A percentile compares a stretch with the other conserved stretches of the same genome.
These are phyloP conservation scores for Geotrichum macrosporum DNA, from an alignment of 1,139 yeast genomes.

Conservation along the genomic window DNA sequence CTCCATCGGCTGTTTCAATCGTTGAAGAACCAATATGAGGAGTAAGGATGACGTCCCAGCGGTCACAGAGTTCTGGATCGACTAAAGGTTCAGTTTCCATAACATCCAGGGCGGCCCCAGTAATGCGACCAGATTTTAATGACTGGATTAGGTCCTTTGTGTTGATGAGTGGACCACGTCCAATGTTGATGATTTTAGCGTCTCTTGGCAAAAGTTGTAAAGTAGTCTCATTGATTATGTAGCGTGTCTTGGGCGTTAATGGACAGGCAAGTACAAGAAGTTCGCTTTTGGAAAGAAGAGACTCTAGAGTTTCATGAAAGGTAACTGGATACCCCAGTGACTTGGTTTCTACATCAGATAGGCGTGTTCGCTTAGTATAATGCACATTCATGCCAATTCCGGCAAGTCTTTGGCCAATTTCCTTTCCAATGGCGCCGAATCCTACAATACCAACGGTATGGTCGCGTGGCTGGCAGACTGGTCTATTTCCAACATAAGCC, in stretches of 20 bases:
- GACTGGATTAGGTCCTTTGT: conserved; percentile 59
- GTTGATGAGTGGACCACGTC: conserved; percentile 70
- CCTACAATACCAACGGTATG: conserved; percentile 68
- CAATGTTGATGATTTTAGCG: conserved; percentile 68
- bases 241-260: conserved; percentile 53
- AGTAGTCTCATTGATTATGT: conserved; percentile 50
- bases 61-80: conserved; percentile 48
- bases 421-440: conserved; percentile 71
- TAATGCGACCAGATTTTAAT: conserved; percentile 64
- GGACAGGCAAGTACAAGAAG: conserved; percentile 67
- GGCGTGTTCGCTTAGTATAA: conserved; percentile 55
- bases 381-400: conserved; percentile 63
- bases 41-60: conserved; percentile 67
- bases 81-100: conserved; percentile 66
- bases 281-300: conserved; percentile 46
- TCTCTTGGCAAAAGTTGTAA: conserved; percentile 49
- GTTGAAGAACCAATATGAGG: conserved; percentile 81
- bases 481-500: conserved; percentile 48
- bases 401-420: conserved; percentile 54
- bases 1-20: conserved; percentile 42
- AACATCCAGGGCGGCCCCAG: conserved; percentile 59
- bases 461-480: conserved; percentile 43
- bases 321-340: conserved; percentile 42
- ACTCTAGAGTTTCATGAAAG: conserved; percentile 43
- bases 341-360: conserved; percentile 38